Conservation (phyloP, 129 eudicot species). For the Flaveria sonorensis region DNA sequence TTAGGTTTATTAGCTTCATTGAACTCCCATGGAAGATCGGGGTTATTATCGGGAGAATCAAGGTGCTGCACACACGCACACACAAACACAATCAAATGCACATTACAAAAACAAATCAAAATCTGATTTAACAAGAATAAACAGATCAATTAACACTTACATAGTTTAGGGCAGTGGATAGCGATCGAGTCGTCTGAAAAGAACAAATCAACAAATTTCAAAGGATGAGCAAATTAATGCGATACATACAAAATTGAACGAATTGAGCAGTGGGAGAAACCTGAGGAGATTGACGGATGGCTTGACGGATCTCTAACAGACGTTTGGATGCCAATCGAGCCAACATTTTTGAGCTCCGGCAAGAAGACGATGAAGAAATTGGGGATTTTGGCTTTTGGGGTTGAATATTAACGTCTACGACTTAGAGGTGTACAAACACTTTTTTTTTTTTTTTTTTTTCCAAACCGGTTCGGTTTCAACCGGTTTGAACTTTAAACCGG, state of each 20-base stretch:
- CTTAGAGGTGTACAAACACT: too few species aligned
- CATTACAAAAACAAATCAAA: background rate
- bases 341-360: conserved; percentile 52
- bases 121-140: background rate
- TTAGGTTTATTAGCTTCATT: conserved; percentile 55
- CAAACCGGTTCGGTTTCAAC: too few species aligned
- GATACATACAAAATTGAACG: background rate
- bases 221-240: conserved; percentile 2
- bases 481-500: too few species aligned
- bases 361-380: background rate
- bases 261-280: conserved; percentile 22
- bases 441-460: too few species aligned
- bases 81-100: conserved; percentile 15
- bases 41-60: conserved; percentile 89
- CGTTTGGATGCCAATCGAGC: conserved; percentile 81
- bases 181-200: conserved; percentile 64
- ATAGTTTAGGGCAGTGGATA: conserved; percentile 92
- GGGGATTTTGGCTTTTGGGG: conserved; percentile 7
- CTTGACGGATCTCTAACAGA: conserved; percentile 83
- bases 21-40: conserved; percentile 84
- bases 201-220: background rate
- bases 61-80: conserved; percentile 58
- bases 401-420: background rate
- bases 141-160: conserved; percentile 51
- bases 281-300: conserved; percentile 63